phyloP scores from a whole-genome alignment of 2,329 filamentous ascomycete genomes.

The Fusarium metavorans region DNA sequence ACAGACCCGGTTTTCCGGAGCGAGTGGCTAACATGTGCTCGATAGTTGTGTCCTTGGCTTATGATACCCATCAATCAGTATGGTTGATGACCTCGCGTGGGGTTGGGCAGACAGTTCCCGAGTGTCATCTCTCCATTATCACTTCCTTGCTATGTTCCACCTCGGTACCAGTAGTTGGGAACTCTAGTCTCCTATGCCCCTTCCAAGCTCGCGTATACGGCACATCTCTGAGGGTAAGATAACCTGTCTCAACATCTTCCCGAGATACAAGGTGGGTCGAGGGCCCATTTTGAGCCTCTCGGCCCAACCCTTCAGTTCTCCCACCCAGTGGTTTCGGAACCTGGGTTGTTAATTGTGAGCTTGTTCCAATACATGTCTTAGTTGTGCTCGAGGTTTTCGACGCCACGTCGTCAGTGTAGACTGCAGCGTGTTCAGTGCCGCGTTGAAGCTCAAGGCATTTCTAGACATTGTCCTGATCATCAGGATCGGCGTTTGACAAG shows the following conservation, averaged over 20 bases:
- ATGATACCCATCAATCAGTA: neutral
- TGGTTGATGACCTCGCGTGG: neutral
- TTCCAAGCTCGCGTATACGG: neutral
- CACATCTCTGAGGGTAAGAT: neutral
- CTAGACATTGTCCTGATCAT: slow-evolving; percentile 8
- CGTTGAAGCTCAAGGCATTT: neutral
- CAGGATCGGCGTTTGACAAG: slow-evolving; percentile 25
- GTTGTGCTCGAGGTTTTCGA: neutral
- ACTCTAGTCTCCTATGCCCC: neutral
- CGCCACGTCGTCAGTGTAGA: slow-evolving; percentile 6
- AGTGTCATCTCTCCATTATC: neutral
- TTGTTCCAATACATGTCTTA: slow-evolving; percentile 38
- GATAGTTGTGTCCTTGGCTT: neutral
- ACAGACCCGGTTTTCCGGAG: neutral
- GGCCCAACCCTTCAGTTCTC: neutral
- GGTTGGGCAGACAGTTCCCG: neutral
- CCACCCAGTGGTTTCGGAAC: slow-evolving; percentile 1
- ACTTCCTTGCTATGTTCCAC: neutral
- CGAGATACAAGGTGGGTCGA: slow-evolving; percentile 11
- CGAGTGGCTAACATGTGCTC: neutral
- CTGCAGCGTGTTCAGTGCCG: neutral
- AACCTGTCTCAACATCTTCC: slow-evolving; percentile 4
- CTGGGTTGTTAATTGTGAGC: slow-evolving; percentile 11
- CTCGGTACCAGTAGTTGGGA: neutral
- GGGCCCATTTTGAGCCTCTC: slow-evolving; percentile 12